phyloP scores from a whole-genome alignment of 176 grass and related monocot genomes.

The barley (Hordeum vulgare) region DNA sequence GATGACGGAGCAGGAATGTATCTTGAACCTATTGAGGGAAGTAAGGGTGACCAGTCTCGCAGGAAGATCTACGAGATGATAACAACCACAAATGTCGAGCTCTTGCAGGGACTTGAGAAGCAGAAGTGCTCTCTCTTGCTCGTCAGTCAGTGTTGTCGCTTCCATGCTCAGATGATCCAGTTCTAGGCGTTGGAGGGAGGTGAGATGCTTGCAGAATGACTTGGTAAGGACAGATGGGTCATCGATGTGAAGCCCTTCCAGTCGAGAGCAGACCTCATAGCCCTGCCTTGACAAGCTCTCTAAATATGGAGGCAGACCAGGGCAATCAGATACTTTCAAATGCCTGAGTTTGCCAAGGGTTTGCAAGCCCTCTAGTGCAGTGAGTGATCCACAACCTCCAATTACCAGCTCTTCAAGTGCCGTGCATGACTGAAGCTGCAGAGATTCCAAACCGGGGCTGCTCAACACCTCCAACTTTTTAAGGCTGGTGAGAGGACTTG shows the following conservation, averaged over 20 bases:
- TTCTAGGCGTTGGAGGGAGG: not conserved
- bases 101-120: constrained; percentile 13
- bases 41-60: not conserved
- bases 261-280: accelerated
- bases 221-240: not conserved
- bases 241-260: not conserved
- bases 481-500: not conserved
- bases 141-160: not conserved
- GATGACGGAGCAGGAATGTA: accelerated
- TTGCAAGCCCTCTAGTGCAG: constrained; percentile 7
- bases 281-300: too few species aligned
- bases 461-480: accelerated
- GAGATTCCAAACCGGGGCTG: not conserved
- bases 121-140: not conserved
- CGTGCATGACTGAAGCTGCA: not conserved
- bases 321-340: accelerated
- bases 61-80: not conserved
- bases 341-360: not conserved
- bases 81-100: accelerated
- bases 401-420: not conserved
- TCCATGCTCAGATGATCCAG: accelerated
- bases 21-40: not conserved
- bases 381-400: too few species aligned
- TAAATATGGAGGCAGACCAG: not conserved
- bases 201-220: constrained; percentile 5